Percentiles rank a stretch among this genome's conserved stretches.
Conservation (phyloP, 2,329 filamentous ascomycete genomes). For the Epicoccum sorghinum region DNA sequence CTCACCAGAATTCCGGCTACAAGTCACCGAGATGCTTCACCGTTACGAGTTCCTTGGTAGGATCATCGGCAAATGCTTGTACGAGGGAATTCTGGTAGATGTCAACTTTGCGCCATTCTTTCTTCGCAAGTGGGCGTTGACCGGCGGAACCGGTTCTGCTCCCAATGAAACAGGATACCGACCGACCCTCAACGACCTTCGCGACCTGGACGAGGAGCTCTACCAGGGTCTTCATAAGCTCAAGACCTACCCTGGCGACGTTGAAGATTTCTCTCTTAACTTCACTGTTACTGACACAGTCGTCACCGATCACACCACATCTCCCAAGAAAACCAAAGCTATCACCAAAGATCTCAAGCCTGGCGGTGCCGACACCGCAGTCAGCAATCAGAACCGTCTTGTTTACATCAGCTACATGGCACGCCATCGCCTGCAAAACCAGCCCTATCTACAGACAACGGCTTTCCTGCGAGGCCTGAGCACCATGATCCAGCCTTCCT, state of each 20-base stretch:
- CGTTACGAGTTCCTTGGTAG: conserved; percentile 92
- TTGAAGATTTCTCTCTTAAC: conserved; percentile 80
- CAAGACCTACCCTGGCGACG: conserved; percentile 84
- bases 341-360: conserved; percentile 77
- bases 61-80: conserved; percentile 93
- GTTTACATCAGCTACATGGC: conserved; percentile 95
- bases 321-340: conserved; percentile 58
- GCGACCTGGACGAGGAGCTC: conserved; percentile 86
- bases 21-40: conserved; percentile 67
- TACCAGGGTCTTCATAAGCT: conserved; percentile 83
- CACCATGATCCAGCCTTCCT: conserved; percentile 86
- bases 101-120: conserved; percentile 95
- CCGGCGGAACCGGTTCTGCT: conserved; percentile 67
- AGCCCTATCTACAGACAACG: conserved; percentile 79
- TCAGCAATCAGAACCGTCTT: conserved; percentile 90
- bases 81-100: conserved; percentile 94
- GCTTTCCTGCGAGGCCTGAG: conserved; percentile 88
- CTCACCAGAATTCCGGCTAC: conserved; percentile 62
- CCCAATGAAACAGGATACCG: conserved; percentile 76
- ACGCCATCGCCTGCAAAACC: conserved; percentile 80
- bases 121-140: conserved; percentile 89
- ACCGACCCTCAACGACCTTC: conserved; percentile 91
- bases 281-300: conserved; percentile 84
- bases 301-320: conserved; percentile 40
- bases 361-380: conserved; percentile 74